Evolutionary conservation across 1,139 yeast genomes (phyloP).

Genomic region (Trichomonascaceae sp.): DNA sequence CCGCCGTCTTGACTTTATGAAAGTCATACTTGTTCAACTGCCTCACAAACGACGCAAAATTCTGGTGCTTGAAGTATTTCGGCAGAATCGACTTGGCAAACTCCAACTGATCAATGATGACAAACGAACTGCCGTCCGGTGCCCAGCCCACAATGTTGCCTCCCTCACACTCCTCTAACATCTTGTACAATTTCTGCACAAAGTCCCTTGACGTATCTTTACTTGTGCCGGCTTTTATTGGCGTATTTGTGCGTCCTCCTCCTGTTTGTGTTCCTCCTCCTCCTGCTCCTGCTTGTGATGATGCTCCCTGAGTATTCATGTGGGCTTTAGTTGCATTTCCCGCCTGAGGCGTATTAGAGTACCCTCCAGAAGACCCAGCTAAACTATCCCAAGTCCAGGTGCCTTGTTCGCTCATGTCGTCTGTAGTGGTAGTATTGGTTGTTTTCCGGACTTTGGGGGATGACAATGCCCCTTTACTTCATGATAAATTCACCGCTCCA

Average conservation of each 20-base stretch:
- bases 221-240: not conserved
- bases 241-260: too few relatives aligned
- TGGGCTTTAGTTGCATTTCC: not conserved
- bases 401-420: too few relatives aligned
- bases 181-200: slow-evolving; percentile 39
- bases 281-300: not conserved
- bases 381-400: too few relatives aligned
- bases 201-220: slow-evolving; percentile 12
- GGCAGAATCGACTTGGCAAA: slow-evolving; percentile 81
- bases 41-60: slow-evolving; percentile 83
- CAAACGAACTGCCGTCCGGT: slow-evolving; percentile 66
- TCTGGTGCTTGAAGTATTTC: slow-evolving; percentile 82
- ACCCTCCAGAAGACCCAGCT: too few relatives aligned
- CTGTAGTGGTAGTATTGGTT: too few relatives aligned
- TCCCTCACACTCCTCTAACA: slow-evolving; percentile 73
- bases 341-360: slow-evolving; percentile 2
- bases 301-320: too few relatives aligned
- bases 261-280: too few relatives aligned
- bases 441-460: too few relatives aligned
- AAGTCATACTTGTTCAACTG: slow-evolving; percentile 93
- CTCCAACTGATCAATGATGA: slow-evolving; percentile 74
- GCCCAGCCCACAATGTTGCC: slow-evolving; percentile 76
- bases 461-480: too few relatives aligned
- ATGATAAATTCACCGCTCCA: too few relatives aligned
- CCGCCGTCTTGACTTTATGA: slow-evolving; percentile 70